Conservation (phyloP, 148 eudicot species). For the Suaeda aralocaspica region DNA sequence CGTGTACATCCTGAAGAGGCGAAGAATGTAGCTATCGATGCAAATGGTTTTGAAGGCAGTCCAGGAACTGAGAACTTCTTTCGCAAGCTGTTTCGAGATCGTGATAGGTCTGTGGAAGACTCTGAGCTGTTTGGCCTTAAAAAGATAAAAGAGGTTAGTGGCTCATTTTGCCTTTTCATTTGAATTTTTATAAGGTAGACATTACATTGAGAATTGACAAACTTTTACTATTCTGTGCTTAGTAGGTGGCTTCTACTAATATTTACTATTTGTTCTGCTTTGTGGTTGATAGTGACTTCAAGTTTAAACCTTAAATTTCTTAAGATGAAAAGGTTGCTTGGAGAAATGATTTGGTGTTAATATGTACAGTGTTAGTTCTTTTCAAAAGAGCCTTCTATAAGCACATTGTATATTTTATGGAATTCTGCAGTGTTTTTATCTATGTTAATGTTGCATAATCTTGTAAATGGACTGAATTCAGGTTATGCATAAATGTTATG, state of each 20-base stretch:
- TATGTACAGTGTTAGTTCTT: not conserved
- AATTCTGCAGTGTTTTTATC: not conserved
- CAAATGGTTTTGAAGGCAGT: slow-evolving; percentile 73
- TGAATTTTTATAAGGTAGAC: not conserved
- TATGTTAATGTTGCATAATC: not conserved
- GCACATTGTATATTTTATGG: too few species aligned
- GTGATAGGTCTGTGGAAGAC: slow-evolving; percentile 90
- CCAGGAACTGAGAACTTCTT: slow-evolving; percentile 96
- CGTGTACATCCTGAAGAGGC: slow-evolving; percentile 85
- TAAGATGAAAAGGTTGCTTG: not conserved
- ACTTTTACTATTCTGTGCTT: not conserved
- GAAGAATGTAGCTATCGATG: slow-evolving; percentile 38
- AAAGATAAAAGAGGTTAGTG: slow-evolving; percentile 73
- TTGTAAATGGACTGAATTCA: not conserved
- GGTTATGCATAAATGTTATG: not conserved
- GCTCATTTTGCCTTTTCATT: slow-evolving; percentile 7
- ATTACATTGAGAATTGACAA: not conserved
- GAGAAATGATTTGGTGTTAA: not conserved
- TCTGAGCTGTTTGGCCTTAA: slow-evolving; percentile 75
- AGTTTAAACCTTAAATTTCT: not conserved
- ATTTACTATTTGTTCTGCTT: not conserved
- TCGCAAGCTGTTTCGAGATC: slow-evolving; percentile 88
- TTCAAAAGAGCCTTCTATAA: too few species aligned
- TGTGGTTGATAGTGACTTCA: not conserved
- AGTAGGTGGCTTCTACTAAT: not conserved